Conservation (phyloP, 345 rosid species). For the Gynandropsis gynandra region DNA sequence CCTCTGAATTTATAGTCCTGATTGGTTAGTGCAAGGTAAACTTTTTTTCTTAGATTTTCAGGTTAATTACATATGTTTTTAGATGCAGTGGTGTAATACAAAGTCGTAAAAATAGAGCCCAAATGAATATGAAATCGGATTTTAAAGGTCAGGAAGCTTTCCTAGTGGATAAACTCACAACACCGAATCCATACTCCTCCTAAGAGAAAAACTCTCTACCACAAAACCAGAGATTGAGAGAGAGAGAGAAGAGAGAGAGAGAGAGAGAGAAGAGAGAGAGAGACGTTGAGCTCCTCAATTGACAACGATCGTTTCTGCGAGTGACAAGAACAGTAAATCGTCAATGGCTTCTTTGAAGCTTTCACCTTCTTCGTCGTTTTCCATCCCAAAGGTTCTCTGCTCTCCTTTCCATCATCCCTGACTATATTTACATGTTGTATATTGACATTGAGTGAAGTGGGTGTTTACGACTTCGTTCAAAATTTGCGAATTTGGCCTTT, state of each 20-base stretch:
- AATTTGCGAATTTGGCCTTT: not conserved
- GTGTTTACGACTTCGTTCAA: not conserved
- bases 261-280: constrained; percentile 1
- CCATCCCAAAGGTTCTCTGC: constrained; percentile 49
- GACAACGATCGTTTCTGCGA: constrained; percentile 7
- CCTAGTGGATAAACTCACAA: constrained; percentile 24
- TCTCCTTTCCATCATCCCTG: constrained; percentile 10
- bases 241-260: not conserved
- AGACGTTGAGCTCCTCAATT: not conserved
- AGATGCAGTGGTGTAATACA: no score
- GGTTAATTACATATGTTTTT: no score
- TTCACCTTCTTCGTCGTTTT: constrained; percentile 43
- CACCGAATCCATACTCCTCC: constrained; percentile 21
- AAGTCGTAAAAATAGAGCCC: no score
- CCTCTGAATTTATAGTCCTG: no score
- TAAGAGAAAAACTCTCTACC: constrained; percentile 13
- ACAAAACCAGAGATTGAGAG: constrained; percentile 15
- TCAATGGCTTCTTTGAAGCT: constrained; percentile 70
- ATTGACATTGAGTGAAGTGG: not conserved
- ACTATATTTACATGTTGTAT: not conserved
- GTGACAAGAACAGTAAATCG: not conserved
- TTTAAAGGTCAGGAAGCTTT: constrained; percentile 28
- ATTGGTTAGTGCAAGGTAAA: no score
- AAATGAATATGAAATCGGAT: not conserved
- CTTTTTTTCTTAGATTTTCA: no score